Percentiles rank a stretch among this genome's conserved stretches.
Evolutionary conservation across 306 rosid species (phyloP).

Genomic region (Castanea sativa): DNA sequence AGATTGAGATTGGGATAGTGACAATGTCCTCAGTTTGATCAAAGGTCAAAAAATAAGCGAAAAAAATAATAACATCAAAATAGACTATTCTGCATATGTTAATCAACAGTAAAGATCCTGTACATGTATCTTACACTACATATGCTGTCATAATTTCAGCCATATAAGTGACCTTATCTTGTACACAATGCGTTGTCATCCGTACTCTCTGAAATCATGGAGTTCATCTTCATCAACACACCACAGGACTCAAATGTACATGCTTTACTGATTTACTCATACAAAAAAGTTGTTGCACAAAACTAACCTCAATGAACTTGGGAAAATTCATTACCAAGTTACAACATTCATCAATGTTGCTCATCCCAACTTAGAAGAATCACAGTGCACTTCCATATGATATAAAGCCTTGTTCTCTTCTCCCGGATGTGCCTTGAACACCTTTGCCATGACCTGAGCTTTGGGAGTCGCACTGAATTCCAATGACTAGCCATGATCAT

Average conservation of each 20-base stretch:
- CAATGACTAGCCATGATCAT: conserved; percentile 34
- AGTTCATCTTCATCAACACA: neutral
- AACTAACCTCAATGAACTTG: too few species aligned
- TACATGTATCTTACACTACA: neutral
- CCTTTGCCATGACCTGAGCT: conserved; percentile 33
- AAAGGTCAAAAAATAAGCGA: neutral
- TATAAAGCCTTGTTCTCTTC: conserved; percentile 51
- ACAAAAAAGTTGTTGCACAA: too few species aligned
- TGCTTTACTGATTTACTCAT: too few species aligned
- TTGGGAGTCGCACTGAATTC: conserved; percentile 17
- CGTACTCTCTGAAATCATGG: neutral
- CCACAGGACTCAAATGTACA: neutral
- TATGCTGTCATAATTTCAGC: neutral
- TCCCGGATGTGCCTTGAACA: conserved; percentile 47
- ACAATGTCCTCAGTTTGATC: neutral
- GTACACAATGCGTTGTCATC: neutral
- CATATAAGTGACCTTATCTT: neutral
- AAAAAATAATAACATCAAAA: neutral
- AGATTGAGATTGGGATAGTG: too few species aligned
- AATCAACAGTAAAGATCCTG: neutral
- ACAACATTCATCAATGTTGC: neutral
- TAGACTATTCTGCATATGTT: neutral
- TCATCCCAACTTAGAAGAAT: conserved; percentile 59
- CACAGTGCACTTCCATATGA: conserved; percentile 62
- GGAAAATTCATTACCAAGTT: neutral